Conservation (phyloP, 306 rosid species). For the Heteromeles arbutifolia region DNA sequence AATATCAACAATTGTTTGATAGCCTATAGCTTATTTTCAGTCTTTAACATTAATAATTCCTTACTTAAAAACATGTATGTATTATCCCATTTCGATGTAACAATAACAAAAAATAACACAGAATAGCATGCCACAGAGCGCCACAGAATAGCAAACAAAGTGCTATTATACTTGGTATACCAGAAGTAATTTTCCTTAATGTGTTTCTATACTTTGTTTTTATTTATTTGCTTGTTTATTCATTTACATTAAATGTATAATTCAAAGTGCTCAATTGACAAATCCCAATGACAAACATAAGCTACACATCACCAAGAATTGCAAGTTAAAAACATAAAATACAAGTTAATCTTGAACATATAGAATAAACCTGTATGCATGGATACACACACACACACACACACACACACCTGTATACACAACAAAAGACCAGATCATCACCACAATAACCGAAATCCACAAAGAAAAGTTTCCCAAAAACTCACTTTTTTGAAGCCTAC, state of each 20-base stretch:
- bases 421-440: conserved; percentile 8
- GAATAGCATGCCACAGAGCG: not conserved
- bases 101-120: not conserved
- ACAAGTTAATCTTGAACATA: not conserved
- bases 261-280: not conserved
- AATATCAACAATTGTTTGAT: not conserved
- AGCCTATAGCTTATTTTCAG: not conserved
- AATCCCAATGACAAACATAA: not conserved
- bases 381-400: not conserved
- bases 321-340: not conserved
- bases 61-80: not conserved
- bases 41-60: not conserved
- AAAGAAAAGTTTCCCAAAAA: conserved; percentile 16
- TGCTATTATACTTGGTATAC: not conserved
- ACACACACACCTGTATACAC: not conserved
- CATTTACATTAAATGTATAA: not conserved
- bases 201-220: not conserved
- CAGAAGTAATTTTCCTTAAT: not conserved
- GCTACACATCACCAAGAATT: not conserved
- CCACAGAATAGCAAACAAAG: not conserved
- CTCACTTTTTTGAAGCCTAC: conserved; percentile 78
- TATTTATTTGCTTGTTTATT: not conserved
- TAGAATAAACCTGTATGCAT: not conserved
- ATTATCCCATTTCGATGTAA: not conserved
- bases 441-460: conserved; percentile 2